A percentile compares a stretch with the other conserved stretches of the same genome.
Evolutionary conservation across 371 early-diverging fungal genomes (phyloP).

Genomic region (Nematocida minor): DNA sequence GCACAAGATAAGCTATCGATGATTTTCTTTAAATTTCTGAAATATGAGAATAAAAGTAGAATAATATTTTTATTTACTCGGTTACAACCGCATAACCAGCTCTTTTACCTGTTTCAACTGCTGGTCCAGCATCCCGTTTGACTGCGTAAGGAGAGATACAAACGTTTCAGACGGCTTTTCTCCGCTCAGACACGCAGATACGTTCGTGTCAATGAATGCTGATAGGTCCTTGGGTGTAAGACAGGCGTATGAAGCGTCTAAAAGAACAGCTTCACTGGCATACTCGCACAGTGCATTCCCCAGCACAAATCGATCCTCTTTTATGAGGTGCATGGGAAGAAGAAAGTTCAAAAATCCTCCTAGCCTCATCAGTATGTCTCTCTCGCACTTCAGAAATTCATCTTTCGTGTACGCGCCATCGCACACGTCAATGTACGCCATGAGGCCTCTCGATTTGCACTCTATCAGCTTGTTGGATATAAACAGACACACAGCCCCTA

Average conservation of each 20-base stretch:
- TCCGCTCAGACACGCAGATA: neutral
- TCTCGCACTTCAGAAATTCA: constrained; percentile 59
- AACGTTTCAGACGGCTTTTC: neutral
- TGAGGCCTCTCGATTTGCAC: neutral
- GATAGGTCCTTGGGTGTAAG: constrained; percentile 5
- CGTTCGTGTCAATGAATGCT: constrained; percentile 13
- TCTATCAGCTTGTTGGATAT: constrained; percentile 61
- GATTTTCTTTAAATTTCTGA: neutral
- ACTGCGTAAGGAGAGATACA: neutral
- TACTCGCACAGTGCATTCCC: constrained; percentile 37
- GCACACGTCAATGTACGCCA: constrained; percentile 56
- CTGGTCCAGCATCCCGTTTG: neutral
- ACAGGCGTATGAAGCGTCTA: constrained; percentile 2
- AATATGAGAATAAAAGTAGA: neutral
- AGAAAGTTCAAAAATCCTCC: constrained; percentile 29
- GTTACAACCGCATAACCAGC: neutral
- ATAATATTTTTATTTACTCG: neutral
- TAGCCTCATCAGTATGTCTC: constrained; percentile 49
- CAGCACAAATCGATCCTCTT: constrained; percentile 3
- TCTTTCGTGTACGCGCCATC: constrained; percentile 48
- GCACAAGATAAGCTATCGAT: neutral
- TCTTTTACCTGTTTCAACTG: constrained; percentile 6
- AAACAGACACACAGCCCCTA: constrained; percentile 58
- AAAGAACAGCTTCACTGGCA: constrained; percentile 18
- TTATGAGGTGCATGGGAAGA: constrained; percentile 42